Evolutionary conservation across 139 green algal genomes (phyloP).

Genomic region (Chlamydomonas eustigma): DNA sequence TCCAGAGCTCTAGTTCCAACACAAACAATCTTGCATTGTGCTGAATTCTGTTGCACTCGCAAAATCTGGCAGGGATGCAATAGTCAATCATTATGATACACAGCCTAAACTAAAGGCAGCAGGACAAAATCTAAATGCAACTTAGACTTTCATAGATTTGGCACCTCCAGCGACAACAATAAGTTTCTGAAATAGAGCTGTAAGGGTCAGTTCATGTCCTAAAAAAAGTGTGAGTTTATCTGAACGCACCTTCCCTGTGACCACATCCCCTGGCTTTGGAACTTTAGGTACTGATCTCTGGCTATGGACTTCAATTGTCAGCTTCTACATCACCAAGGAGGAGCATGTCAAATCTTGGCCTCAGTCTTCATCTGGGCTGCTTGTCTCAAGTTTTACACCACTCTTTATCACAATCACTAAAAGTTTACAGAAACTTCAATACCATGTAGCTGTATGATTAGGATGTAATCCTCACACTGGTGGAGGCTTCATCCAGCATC

Average conservation of each 20-base stretch:
- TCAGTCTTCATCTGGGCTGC: background rate
- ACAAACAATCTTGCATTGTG: conserved; percentile 48
- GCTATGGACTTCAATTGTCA: conserved; percentile 6
- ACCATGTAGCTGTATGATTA: no score
- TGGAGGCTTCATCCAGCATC: background rate
- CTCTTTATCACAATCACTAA: conserved; percentile 12
- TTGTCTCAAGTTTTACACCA: background rate
- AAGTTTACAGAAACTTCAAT: no score
- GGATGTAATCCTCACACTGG: background rate
- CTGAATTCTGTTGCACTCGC: conserved; percentile 20
- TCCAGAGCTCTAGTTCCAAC: conserved; percentile 50
- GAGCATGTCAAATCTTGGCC: conserved; percentile 13
- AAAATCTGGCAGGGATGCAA: no score
- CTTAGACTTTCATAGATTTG: no score
- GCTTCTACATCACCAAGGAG: conserved; percentile 6
- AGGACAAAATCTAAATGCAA: no score
- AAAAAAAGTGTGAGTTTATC: background rate
- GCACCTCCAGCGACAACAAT: conserved; percentile 12
- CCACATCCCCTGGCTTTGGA: background rate
- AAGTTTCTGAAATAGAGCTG: background rate
- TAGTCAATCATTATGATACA: no score
- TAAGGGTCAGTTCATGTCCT: background rate
- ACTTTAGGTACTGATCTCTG: background rate
- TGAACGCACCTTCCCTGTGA: background rate
- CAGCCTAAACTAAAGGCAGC: no score